Evolutionary conservation across 192 early-diverging fungal genomes (phyloP), one percentile per base, ranked within the genome.

Genomic region (Coemansia sp.): DNA sequence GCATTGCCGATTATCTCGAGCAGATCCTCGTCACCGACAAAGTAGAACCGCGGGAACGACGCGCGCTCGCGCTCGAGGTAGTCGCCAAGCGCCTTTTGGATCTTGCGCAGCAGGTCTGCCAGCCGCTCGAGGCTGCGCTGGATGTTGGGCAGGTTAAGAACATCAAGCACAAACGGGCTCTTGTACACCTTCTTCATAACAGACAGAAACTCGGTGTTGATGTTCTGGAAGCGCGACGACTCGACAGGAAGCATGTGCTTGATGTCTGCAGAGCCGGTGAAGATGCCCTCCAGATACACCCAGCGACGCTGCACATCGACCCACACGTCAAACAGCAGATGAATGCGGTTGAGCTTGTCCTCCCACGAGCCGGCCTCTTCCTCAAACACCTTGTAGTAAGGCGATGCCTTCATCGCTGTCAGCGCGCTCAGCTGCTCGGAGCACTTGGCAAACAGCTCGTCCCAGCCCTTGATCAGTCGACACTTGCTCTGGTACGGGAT

Each of bases 121-220:
- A 99, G 83, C 10, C 96, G 88, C 73, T 98, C 97, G 56, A 99
- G 87, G 5, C 90, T 91, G 73, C 97, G 97, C 80, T 97, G 96
- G 60, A 99, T 92, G 76, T 91, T 92, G 57, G 90, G 86, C 69
- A 99, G 89, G 61, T 89, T 86, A 22, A 99, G 85, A 18, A 99
- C 93, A 75, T 99, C 97, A 5, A 98, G 67, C 2, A 99, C 94
- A 73, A 94, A 93, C 4, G 97, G 95, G 42, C 95, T 96, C 86
- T 98, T 98, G 86, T 96, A 95, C 16, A 99, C 97, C 61, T 94
- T 96, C 80, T 97, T 96, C 98, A 99, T 97, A 18, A 97, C 92
- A 3, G 88, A 84, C 88, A 99, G 85, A 79, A 99, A 98, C 84
- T 99, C 98, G 5, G 91, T 86, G 76, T 99, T 96, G 83, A 99